A percentile compares a stretch with the other conserved stretches of the same genome.
phyloP scores from a whole-genome alignment of 306 rosid genomes.

The Casuarina glauca region DNA sequence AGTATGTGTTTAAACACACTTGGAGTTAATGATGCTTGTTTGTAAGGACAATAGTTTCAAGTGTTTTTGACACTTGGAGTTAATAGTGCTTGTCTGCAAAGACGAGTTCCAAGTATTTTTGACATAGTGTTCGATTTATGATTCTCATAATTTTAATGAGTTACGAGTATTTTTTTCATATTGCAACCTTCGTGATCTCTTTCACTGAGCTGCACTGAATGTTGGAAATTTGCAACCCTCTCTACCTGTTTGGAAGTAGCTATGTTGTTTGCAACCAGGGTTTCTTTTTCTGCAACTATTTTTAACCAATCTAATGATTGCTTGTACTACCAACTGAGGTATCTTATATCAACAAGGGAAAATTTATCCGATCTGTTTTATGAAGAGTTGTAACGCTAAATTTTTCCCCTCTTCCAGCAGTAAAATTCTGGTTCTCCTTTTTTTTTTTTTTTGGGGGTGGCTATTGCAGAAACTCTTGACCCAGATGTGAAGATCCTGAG shows the following conservation, averaged over 20 bases:
- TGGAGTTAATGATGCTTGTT: neutral
- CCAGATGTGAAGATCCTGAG: slow-evolving; percentile 89
- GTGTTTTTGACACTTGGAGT: neutral
- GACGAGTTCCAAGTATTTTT: too few species aligned
- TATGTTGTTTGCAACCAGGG: slow-evolving; percentile 1
- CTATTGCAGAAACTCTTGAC: slow-evolving; percentile 64
- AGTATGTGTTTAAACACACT: neutral
- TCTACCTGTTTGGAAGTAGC: neutral
- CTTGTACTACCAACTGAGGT: neutral
- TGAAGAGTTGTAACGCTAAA: neutral
- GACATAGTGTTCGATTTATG: neutral
- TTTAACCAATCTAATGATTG: neutral
- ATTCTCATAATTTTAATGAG: neutral
- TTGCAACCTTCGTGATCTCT: neutral
- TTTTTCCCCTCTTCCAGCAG: slow-evolving; percentile 4
- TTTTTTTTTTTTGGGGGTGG: neutral
- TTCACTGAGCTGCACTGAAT: neutral
- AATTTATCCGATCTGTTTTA: neutral
- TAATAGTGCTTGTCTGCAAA: too few species aligned
- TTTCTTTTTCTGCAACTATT: neutral
- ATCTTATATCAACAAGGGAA: neutral
- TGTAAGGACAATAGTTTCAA: neutral
- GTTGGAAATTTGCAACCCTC: neutral
- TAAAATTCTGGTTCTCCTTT: neutral
- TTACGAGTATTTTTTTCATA: neutral